Percentiles rank a stretch among this genome's conserved stretches.
Conservation (phyloP, 331 rosid species). For the Acacia concinna region DNA sequence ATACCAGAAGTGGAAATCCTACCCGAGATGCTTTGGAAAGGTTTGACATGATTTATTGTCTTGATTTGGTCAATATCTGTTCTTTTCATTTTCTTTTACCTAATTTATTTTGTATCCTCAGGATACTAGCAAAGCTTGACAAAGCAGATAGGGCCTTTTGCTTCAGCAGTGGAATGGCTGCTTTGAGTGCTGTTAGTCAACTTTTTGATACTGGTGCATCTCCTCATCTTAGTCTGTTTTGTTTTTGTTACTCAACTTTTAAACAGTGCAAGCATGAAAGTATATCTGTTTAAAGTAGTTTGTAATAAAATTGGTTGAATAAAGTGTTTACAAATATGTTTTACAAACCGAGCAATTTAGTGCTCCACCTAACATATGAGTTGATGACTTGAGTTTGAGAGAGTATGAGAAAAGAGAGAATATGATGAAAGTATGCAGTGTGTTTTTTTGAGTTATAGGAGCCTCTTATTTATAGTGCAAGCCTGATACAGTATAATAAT, state of each 20-base stretch:
- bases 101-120: conserved; percentile 37
- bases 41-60: conserved; percentile 33
- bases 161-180: conserved; percentile 25
- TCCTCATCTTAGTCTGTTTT: conserved; percentile 24
- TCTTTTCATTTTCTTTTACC: conserved; percentile 19
- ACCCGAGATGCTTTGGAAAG: conserved; percentile 86
- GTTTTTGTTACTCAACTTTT: neutral
- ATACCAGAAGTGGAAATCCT: conserved; percentile 97
- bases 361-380: neutral
- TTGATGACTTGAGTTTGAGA: conserved; percentile 1
- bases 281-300: neutral
- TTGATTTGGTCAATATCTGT: conserved; percentile 20
- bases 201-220: conserved; percentile 73
- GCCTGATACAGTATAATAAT: neutral
- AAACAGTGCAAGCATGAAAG: neutral
- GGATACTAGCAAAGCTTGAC: conserved; percentile 84
- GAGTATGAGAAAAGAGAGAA: neutral
- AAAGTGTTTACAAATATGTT: neutral
- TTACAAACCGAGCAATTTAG: neutral
- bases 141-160: conserved; percentile 95
- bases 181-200: conserved; percentile 68
- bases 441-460: neutral
- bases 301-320: neutral
- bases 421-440: neutral
- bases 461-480: neutral